These are phyloP conservation scores for Trichosanthes truncata DNA, from an alignment of 306 rosid species.

Conservation along the genomic window DNA sequence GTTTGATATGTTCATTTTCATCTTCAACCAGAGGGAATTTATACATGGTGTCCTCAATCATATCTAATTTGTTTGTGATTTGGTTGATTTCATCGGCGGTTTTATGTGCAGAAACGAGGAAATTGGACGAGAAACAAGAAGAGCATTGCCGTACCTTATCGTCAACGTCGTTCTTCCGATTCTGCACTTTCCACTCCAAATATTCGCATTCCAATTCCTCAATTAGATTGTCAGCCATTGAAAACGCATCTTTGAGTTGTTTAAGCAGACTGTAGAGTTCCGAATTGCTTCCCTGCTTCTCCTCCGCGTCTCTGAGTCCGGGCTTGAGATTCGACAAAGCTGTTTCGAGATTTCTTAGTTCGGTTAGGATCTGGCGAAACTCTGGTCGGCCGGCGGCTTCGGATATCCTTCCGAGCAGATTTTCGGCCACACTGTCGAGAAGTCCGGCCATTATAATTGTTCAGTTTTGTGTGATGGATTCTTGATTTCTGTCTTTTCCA, in stretches of 20 bases:
- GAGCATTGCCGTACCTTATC: slow-evolving; percentile 13
- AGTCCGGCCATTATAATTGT: background rate
- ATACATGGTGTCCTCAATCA: background rate
- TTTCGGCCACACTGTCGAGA: background rate
- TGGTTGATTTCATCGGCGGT: slow-evolving; percentile 8
- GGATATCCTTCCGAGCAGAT: background rate
- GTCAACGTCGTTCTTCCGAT: background rate
- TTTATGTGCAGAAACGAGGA: background rate
- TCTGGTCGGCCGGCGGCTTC: background rate
- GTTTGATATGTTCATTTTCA: background rate
- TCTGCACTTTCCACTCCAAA: background rate
- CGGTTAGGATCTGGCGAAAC: background rate
- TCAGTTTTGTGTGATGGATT: background rate
- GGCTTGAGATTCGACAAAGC: slow-evolving; percentile 15
- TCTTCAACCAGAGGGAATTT: background rate
- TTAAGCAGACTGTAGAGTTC: slow-evolving; percentile 6
- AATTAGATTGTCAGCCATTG: slow-evolving; percentile 13
- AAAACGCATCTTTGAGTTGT: slow-evolving; percentile 2
- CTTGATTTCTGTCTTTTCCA: background rate
- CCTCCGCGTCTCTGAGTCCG: slow-evolving; percentile 21
- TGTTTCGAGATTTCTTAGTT: slow-evolving; percentile 4
- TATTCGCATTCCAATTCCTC: slow-evolving; percentile 20
- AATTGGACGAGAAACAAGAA: slow-evolving; percentile 11
- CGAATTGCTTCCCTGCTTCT: background rate
- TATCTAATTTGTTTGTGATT: slow-evolving; percentile 3